phyloP scores from a whole-genome alignment of 768 basidiomycete genomes.

The Russula virescens region DNA sequence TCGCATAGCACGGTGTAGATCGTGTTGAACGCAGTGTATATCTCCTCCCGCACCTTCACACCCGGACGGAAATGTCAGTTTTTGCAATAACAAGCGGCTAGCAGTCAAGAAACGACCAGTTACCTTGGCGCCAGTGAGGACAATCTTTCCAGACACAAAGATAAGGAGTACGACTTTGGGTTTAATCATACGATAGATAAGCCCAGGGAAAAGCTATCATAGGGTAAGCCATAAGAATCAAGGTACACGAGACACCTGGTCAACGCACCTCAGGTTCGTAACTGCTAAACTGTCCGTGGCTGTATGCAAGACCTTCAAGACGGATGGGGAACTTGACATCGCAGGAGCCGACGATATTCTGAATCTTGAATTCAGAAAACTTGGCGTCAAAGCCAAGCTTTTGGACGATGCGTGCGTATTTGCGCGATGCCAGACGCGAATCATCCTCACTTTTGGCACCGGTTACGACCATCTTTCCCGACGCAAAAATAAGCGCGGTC shows the following conservation, averaged over 20 bases:
- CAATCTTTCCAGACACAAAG: conserved; percentile 99
- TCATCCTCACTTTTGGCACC: conserved; percentile 99
- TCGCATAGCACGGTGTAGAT: conserved; percentile 98
- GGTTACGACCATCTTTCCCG: conserved; percentile 99
- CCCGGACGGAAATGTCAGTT: conserved; percentile 40
- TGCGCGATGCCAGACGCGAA: conserved; percentile 91
- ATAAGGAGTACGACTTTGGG: conserved; percentile 98
- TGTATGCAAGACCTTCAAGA: conserved; percentile 94
- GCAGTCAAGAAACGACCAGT: conserved; percentile 27
- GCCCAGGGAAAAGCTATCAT: conserved; percentile 87
- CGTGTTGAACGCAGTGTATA: conserved; percentile 98
- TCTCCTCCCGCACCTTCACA: conserved; percentile 90
- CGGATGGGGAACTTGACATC: conserved; percentile 99
- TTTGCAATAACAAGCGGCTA: background rate
- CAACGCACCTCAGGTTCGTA: conserved; percentile 90
- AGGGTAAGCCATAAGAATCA: background rate
- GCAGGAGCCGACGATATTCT: conserved; percentile 97
- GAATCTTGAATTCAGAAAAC: conserved; percentile 99
- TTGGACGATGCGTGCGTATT: conserved; percentile 98
- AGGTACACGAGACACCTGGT: background rate
- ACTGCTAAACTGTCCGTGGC: conserved; percentile 95
- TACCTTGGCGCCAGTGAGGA: conserved; percentile 98
- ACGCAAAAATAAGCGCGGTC: conserved; percentile 98
- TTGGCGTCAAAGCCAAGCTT: conserved; percentile 99
- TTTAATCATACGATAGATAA: conserved; percentile 99